Evolutionary conservation across 768 basidiomycete species (phyloP).

Genomic region (Serendipita vermifera): DNA sequence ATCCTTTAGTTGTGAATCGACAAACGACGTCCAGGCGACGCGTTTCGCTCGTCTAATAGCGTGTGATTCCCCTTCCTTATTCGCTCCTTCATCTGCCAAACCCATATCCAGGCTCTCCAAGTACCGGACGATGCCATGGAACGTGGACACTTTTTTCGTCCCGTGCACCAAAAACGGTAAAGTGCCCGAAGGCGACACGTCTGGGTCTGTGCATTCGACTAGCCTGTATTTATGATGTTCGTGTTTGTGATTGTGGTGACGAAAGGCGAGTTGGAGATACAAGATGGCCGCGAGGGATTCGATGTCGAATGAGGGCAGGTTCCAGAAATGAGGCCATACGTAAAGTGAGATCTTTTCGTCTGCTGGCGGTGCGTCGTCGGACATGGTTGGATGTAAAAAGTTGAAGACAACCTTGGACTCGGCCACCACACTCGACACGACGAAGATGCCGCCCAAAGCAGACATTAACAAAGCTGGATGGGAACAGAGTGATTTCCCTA

Average conservation of each 20-base stretch:
- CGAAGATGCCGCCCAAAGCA: constrained; percentile 45
- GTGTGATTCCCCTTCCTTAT: neutral
- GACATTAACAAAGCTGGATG: constrained; percentile 92
- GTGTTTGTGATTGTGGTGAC: neutral
- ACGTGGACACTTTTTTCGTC: neutral
- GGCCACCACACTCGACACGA: no score
- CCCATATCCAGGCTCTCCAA: neutral
- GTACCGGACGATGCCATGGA: neutral
- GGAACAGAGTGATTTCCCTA: constrained; percentile 89
- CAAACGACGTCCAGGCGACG: neutral
- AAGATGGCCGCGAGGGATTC: neutral
- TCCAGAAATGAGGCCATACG: constrained; percentile 3
- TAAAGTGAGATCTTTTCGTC: no score
- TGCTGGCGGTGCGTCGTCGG: no score
- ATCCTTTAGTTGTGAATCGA: neutral
- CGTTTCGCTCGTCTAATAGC: neutral
- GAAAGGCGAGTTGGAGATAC: neutral
- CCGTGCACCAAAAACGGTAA: neutral
- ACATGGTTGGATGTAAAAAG: no score
- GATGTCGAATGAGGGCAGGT: neutral
- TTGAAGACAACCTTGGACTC: no score
- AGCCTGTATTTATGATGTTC: neutral
- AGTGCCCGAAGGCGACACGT: neutral
- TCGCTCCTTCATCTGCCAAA: no score
- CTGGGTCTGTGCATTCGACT: constrained; percentile 1